Conservation (phyloP, 768 basidiomycete genomes). For the Tulasnella sp. region DNA sequence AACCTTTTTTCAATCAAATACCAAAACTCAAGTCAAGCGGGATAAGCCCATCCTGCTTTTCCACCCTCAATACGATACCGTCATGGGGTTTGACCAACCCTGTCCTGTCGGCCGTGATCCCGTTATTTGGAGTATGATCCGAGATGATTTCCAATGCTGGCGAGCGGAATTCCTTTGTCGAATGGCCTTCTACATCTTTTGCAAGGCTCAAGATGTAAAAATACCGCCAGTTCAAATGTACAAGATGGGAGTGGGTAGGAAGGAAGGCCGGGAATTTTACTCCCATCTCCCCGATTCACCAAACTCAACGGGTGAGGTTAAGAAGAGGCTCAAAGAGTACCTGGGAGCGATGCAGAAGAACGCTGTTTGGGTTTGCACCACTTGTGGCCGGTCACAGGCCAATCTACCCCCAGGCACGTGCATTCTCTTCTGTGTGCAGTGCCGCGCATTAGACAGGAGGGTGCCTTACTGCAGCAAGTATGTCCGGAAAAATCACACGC, state of each 20-base stretch:
- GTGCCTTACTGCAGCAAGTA: background rate
- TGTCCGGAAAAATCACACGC: background rate
- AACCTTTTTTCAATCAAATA: background rate
- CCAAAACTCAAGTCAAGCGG: background rate
- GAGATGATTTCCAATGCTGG: background rate
- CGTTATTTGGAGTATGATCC: background rate
- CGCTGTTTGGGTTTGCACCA: background rate
- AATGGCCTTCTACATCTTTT: background rate
- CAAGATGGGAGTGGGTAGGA: background rate
- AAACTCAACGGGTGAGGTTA: background rate
- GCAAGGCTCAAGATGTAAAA: background rate
- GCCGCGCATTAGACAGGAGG: background rate
- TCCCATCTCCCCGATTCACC: no score
- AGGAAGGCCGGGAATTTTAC: no score
- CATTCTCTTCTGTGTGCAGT: background rate
- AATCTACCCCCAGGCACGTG: background rate
- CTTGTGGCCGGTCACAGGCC: background rate
- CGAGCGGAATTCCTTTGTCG: background rate
- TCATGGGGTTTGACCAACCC: background rate
- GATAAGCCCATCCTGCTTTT: background rate
- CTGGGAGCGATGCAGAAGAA: background rate
- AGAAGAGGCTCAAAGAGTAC: background rate
- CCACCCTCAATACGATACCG: background rate
- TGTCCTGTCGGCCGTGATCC: background rate
- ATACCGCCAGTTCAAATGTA: background rate